Base-by-base conservation (phyloP, 768 basidiomycete genomes). In the Cubamyces sp. region DNA sequence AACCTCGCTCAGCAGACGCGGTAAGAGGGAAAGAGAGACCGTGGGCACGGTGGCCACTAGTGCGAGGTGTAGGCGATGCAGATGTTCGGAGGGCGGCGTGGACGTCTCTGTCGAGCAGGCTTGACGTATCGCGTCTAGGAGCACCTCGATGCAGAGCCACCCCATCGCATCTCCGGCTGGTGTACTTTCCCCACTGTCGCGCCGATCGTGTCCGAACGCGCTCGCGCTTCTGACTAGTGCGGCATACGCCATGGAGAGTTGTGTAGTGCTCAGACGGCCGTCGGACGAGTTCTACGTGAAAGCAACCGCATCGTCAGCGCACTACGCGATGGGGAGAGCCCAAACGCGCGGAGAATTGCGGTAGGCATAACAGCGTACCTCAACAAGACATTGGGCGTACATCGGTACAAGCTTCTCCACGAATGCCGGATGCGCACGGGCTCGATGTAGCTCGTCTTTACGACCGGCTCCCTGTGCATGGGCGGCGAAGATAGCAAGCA, bases 181-280 rank as follows among this genome's bases (percentile, higher is more conserved):
- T 7, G 53, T 43, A 18, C 48, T 21, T 18, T 4, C 49, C 25
- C 34, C 40, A 9, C 26, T 51, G 34, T 49, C 16, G 28, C 6
- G 21, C 64, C 43, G 52, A 15, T 58, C 39, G 40, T 68, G 66
- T 43, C 77, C 73, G 53, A 77, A 76, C 2, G 80, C 77, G 41
- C 79, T 78, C 0, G 90, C 88, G 57, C 85, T 82, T 62, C 81
- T 77, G 25, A 91, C 85, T 14, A 94, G 79, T 7, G 88, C 82
- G n/a, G 87, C 78, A 69, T 84, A 93, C 6, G 94, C 92, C 42
- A 92, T 79, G 28, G 87, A 76, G 8, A 94, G 79, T 69, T 94
- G 94, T 0, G 78, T 58, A 0, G 82, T 82, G 60, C 79, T 88
- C 15, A 95, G 77, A 63, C 77, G 80, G 25, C 81, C 84, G 42